Percentiles rank a stretch among this genome's conserved stretches.
phyloP scores from a whole-genome alignment of 2,329 filamentous ascomycete genomes.

The Cladophialophora exuberans region DNA sequence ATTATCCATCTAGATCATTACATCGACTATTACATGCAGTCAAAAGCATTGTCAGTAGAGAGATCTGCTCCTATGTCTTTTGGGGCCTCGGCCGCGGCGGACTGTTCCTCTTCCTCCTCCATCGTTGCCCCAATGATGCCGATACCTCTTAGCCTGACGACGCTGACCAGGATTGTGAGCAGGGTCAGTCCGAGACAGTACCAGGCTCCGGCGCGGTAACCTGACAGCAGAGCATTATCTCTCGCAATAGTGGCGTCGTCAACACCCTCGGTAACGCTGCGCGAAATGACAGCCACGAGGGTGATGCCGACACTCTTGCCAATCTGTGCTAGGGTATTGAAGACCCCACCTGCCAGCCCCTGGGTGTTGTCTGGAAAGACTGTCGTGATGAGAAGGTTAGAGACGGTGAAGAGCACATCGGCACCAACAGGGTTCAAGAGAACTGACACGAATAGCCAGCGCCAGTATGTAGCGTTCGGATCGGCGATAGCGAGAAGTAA shows the following conservation, averaged over 20 bases:
- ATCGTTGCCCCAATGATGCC: conserved; percentile 58
- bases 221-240: conserved; percentile 48
- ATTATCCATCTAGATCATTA: too few relatives aligned
- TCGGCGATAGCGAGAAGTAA: conserved; percentile 59
- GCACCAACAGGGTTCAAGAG: conserved; percentile 34
- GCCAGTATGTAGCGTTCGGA: conserved; percentile 55
- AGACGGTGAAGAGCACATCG: conserved; percentile 58
- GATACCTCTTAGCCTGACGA: conserved; percentile 49
- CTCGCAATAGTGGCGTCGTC: conserved; percentile 31
- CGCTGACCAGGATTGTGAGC: conserved; percentile 38
- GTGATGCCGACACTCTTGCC: conserved; percentile 59
- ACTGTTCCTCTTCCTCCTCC: too few relatives aligned
- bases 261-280: conserved; percentile 43
- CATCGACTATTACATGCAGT: too few relatives aligned
- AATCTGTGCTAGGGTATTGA: conserved; percentile 62
- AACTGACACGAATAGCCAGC: conserved; percentile 47
- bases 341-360: conserved; percentile 64
- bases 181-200: conserved; percentile 52
- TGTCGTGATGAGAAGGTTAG: conserved; percentile 56
- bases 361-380: conserved; percentile 60
- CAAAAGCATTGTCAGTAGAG: too few relatives aligned
- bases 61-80: too few relatives aligned
- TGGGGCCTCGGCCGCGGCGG: too few relatives aligned
- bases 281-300: conserved; percentile 53
- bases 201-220: conserved; percentile 60